Conservation (phyloP, 164 flowering plant genomes). For the Chimonanthus praecox region DNA sequence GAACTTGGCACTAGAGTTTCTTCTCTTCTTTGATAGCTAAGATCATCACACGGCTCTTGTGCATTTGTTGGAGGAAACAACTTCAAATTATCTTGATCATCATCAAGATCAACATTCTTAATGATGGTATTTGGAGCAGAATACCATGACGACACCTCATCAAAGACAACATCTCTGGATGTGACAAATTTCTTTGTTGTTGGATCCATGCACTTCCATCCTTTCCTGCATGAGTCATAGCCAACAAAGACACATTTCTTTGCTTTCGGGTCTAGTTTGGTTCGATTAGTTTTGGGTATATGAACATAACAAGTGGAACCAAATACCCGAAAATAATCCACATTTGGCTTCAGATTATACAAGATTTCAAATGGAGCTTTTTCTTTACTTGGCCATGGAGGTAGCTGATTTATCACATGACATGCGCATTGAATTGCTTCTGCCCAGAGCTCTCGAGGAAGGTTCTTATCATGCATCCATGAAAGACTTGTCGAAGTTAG, state of each 20-base stretch:
- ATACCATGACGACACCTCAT: no score
- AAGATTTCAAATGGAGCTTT: constrained; percentile 23
- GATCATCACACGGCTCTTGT: not conserved
- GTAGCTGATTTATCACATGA: constrained; percentile 20
- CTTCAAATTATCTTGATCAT: not conserved
- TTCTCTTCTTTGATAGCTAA: no score
- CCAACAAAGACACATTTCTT: constrained; percentile 18
- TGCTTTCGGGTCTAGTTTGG: constrained; percentile 20
- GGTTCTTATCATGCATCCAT: constrained; percentile 24
- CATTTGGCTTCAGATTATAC: constrained; percentile 17
- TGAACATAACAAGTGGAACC: not conserved
- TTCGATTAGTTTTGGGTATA: constrained; percentile 15
- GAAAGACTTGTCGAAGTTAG: constrained; percentile 7
- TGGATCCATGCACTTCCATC: constrained; percentile 22
- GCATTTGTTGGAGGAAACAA: not conserved
- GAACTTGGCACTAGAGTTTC: not conserved
- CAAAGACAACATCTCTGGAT: constrained; percentile 10
- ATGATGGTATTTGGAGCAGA: not conserved
- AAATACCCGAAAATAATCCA: constrained; percentile 18
- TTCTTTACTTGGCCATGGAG: constrained; percentile 17
- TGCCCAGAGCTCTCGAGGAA: constrained; percentile 15
- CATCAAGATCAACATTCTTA: not conserved
- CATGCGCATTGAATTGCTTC: constrained; percentile 16
- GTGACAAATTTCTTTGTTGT: constrained; percentile 8
- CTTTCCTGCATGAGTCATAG: constrained; percentile 15